phyloP scores from a whole-genome alignment of 139 green algal species.

The Coccomyxa sp. region DNA sequence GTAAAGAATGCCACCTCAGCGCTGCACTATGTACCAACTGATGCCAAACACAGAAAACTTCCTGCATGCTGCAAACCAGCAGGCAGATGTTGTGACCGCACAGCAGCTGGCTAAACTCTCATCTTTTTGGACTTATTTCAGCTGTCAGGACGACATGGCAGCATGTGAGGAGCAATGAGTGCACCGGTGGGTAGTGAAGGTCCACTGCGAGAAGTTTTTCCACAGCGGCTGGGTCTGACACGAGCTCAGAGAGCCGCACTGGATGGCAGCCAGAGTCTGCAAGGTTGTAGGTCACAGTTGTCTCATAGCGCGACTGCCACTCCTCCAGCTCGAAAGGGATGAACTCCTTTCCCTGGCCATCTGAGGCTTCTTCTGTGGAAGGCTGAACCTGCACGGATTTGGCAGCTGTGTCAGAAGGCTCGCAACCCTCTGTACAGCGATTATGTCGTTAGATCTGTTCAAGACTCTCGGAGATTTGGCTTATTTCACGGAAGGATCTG shows the following conservation, averaged over 20 bases:
- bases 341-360: not conserved
- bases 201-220: not conserved
- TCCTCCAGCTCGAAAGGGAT: constrained; percentile 2
- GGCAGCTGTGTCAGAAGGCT: too few relatives aligned
- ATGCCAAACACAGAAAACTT: not conserved
- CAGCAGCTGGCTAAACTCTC: too few relatives aligned
- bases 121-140: too few relatives aligned
- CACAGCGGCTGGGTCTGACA: not conserved
- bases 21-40: not conserved
- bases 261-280: not conserved
- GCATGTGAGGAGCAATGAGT: not conserved
- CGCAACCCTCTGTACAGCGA: too few relatives aligned
- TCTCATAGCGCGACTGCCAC: constrained; percentile 2
- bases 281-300: not conserved
- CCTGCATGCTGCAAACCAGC: not conserved
- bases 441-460: too few relatives aligned
- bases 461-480: too few relatives aligned
- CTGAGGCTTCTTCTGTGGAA: too few relatives aligned
- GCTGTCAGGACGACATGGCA: too few relatives aligned
- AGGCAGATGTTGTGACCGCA: not conserved
- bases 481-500: too few relatives aligned
- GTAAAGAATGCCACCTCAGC: not conserved
- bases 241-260: constrained; percentile 1
- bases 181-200: constrained; percentile 4
- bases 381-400: too few relatives aligned